These are phyloP conservation scores for Candida broadrunensis DNA, from an alignment of 805 yeast genomes.

Conservation along the genomic window DNA sequence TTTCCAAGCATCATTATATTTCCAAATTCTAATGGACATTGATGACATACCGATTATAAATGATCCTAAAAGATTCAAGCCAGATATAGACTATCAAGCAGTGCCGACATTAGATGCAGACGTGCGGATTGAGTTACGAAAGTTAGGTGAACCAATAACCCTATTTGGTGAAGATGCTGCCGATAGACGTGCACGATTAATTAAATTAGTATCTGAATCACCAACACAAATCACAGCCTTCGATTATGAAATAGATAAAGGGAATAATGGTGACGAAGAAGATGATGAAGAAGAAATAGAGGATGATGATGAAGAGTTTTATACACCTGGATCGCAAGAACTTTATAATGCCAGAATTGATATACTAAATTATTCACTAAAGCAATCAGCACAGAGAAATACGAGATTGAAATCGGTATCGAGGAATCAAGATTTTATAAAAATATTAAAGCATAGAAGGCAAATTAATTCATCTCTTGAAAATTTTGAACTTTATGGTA, in stretches of 20 bases:
- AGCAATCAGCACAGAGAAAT: constrained; percentile 42
- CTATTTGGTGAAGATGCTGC: constrained; percentile 57
- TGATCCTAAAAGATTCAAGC: background rate
- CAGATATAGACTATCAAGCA: background rate
- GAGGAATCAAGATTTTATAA: constrained; percentile 31
- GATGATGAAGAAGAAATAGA: constrained; percentile 40
- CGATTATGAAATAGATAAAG: constrained; percentile 11
- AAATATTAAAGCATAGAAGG: constrained; percentile 48
- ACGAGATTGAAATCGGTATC: constrained; percentile 25
- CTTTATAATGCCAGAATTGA: constrained; percentile 49
- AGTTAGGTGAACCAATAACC: constrained; percentile 55
- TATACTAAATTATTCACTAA: constrained; percentile 53
- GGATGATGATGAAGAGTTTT: constrained; percentile 75
- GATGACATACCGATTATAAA: constrained; percentile 8
- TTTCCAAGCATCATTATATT: too few species aligned
- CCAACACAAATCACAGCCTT: constrained; percentile 11
- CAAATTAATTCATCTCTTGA: constrained; percentile 27
- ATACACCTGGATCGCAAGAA: constrained; percentile 69
- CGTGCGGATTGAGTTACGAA: constrained; percentile 49
- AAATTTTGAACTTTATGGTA: constrained; percentile 49
- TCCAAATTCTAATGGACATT: constrained; percentile 5
- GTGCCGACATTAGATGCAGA: constrained; percentile 68
- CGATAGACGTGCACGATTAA: constrained; percentile 60
- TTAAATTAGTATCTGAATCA: constrained; percentile 37
- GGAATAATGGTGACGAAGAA: constrained; percentile 15